Base-by-base conservation (phyloP, 352 stramenopile species). In the Phytopythium cucurbitacearum region DNA sequence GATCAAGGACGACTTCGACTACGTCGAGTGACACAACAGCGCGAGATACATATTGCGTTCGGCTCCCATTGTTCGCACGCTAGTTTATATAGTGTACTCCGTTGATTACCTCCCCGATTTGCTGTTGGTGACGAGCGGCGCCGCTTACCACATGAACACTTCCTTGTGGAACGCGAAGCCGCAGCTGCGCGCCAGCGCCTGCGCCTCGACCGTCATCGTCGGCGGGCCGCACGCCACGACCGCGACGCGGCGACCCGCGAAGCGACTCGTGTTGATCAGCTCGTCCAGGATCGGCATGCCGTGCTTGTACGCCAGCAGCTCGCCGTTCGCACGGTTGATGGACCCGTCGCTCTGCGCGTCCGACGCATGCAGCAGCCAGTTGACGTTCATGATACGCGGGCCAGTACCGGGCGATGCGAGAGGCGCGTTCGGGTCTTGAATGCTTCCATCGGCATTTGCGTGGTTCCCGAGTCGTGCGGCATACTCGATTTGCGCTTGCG, bases 1-100 rank as follows among this genome's bases (percentile, higher is more conserved):
- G 5, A 85, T 94, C 48, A 85, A 91, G 43, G 84, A 94, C 53
- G 81, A 94, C 53, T 94, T 94, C 47, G 84, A 94, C 65, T 94
- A 94, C 47, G 58, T 94, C 16, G 83, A 89, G 60, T 89, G 51
- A 73, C 10, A 9, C 32, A 13, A 34, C 40, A 44, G 10, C 10
- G 7, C 12, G 37, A 16, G 7, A 41, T 43, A 44, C 7, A 39
- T 40, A 37, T 42, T 41, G 13, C 37, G 32, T 4, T 40, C 10
- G 40, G 43, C 21, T 28, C 21, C 21, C 21, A 28, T 28, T 28
- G 21, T 28, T 44, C 39, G 39, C 40, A 49, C 15, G 16, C n/a
- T 51, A 34, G 13, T 7, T 38, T 9, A 11, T 11, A 53, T 58
- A 38, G 40, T 9, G 41, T 39, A 39, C 44, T 40, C 11, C 39